These are phyloP conservation scores for Penicillium italicum DNA, from an alignment of 2,329 filamentous ascomycete species.

Conservation along the genomic window DNA sequence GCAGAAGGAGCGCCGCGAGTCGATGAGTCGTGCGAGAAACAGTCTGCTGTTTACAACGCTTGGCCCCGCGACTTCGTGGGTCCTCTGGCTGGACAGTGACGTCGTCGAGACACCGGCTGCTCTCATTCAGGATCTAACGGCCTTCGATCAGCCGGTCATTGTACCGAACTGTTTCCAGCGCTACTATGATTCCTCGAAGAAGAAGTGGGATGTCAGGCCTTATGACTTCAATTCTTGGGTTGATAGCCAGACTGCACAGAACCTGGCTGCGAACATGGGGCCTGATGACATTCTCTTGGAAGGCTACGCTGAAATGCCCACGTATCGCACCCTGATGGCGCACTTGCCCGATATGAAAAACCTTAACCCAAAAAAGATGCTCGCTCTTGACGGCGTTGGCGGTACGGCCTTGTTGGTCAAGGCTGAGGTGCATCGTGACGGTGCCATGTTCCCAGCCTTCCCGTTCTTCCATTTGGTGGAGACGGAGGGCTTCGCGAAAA, in stretches of 20 bases:
- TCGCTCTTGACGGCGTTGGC: constrained; percentile 86
- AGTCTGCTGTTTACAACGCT: constrained; percentile 92
- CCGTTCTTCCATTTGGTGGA: constrained; percentile 96
- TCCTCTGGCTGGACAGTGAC: constrained; percentile 92
- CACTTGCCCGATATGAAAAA: constrained; percentile 61
- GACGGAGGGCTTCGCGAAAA: constrained; percentile 96
- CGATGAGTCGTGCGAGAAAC: constrained; percentile 92
- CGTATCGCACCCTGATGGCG: constrained; percentile 87
- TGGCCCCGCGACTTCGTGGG: constrained; percentile 88
- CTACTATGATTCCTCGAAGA: constrained; percentile 69
- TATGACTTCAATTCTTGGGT: constrained; percentile 99
- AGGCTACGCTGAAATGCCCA: constrained; percentile 89
- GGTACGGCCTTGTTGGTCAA: constrained; percentile 91
- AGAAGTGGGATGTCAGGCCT: constrained; percentile 69
- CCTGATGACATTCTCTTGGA: constrained; percentile 90
- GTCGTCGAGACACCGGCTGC: constrained; percentile 81
- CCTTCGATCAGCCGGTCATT: constrained; percentile 83
- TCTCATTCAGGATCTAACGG: constrained; percentile 86
- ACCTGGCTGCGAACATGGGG: constrained; percentile 74
- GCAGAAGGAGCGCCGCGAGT: constrained; percentile 78
- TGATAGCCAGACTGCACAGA: constrained; percentile 75
- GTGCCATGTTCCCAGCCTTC: constrained; percentile 97
- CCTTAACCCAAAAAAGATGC: constrained; percentile 58
- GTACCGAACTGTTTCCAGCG: constrained; percentile 95
- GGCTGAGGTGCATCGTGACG: constrained; percentile 93